Conservation (phyloP, 139 green algal species). For the Coccomyxa sp. region DNA sequence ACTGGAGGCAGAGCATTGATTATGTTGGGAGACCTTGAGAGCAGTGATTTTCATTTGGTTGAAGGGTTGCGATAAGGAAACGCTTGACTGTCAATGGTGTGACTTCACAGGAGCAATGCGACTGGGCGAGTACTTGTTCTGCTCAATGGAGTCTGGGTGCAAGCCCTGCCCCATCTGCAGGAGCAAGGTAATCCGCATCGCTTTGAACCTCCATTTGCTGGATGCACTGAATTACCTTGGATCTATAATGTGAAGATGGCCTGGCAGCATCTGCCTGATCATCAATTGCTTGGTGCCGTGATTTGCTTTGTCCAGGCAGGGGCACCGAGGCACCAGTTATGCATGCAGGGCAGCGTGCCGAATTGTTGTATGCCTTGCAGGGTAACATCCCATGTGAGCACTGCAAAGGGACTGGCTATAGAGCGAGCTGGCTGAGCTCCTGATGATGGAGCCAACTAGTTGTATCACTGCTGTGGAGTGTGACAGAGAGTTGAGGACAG, state of each 20-base stretch:
- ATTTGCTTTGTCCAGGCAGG: background rate
- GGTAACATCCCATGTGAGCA: slow-evolving; percentile 4
- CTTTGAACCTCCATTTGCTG: background rate
- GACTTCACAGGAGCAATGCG: slow-evolving; percentile 17
- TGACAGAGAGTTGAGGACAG: background rate
- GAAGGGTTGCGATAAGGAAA: background rate
- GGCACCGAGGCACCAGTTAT: too few relatives aligned
- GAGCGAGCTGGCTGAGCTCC: slow-evolving; percentile 1
- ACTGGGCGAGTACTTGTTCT: slow-evolving; percentile 20
- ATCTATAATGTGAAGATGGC: background rate
- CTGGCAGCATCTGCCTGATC: background rate
- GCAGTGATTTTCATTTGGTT: background rate
- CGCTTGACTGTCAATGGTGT: background rate
- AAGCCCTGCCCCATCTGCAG: slow-evolving; percentile 30
- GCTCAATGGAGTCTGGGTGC: slow-evolving; percentile 15
- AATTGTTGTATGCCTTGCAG: background rate
- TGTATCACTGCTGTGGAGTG: background rate
- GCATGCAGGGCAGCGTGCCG: background rate
- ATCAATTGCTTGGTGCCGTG: background rate
- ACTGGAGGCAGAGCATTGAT: too few relatives aligned
- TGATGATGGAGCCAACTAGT: background rate
- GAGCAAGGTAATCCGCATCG: slow-evolving; percentile 5
- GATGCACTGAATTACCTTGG: too few relatives aligned
- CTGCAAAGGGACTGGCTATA: slow-evolving; percentile 12
- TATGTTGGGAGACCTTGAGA: background rate